Conservation (phyloP, 2,329 filamentous ascomycete genomes). For the Trichophyton schoenleinii region DNA sequence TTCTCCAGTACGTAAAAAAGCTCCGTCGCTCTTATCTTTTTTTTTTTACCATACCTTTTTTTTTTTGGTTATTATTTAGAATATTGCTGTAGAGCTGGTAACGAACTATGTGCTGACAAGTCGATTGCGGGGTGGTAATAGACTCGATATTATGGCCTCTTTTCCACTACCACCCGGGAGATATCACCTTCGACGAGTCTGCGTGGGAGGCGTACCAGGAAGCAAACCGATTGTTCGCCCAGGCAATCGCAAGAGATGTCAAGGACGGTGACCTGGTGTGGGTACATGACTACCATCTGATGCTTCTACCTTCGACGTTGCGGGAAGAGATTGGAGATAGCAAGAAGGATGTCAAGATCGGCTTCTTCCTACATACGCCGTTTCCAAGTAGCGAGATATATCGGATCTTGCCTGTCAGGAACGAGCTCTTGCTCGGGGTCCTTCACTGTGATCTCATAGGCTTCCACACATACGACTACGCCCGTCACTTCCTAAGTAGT, state of each 20-base stretch:
- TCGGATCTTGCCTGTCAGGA: constrained; percentile 82
- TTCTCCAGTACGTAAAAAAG: constrained; percentile 70
- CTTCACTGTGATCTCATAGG: constrained; percentile 91
- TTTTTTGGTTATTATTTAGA: not conserved
- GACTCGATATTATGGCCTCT: constrained; percentile 97
- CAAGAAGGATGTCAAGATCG: constrained; percentile 90
- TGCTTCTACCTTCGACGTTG: constrained; percentile 91
- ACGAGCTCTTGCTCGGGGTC: constrained; percentile 74
- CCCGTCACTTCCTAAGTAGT: constrained; percentile 91
- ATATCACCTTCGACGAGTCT: constrained; percentile 94
- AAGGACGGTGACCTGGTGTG: constrained; percentile 90
- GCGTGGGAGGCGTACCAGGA: constrained; percentile 89
- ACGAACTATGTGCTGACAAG: not conserved
- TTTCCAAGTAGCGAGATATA: constrained; percentile 97
- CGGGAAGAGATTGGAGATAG: constrained; percentile 70
- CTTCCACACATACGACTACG: constrained; percentile 98
- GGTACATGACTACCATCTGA: constrained; percentile 98
- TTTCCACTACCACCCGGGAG: constrained; percentile 96
- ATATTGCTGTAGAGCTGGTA: not conserved
- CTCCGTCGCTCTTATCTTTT: not conserved
- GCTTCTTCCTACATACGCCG: constrained; percentile 94
- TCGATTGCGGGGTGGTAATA: constrained; percentile 23
- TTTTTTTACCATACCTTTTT: not conserved
- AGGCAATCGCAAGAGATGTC: constrained; percentile 73
- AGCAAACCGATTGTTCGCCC: constrained; percentile 84